A percentile compares a stretch with the other conserved stretches of the same genome.
These are phyloP conservation scores for Penicillium brasilianum DNA, from an alignment of 2,329 filamentous ascomycete genomes.

Conservation along the genomic window DNA sequence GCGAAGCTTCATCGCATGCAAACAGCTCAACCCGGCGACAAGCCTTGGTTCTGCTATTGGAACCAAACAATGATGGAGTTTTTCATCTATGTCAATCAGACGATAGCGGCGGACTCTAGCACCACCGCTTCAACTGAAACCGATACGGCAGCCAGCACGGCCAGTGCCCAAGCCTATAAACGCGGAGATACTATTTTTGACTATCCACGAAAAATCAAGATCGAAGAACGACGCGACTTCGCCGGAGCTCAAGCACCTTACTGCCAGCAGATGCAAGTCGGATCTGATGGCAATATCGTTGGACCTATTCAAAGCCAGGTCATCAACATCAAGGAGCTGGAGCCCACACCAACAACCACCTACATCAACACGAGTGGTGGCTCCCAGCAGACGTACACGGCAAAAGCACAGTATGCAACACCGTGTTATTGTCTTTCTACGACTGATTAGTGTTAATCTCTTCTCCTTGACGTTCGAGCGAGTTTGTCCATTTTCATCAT, in stretches of 20 bases:
- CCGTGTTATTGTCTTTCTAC: conserved; percentile 44
- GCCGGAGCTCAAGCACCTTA: conserved; percentile 56
- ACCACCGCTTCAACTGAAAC: conserved; percentile 26
- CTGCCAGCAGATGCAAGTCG: conserved; percentile 68
- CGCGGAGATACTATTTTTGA: conserved; percentile 29
- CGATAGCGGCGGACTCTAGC: conserved; percentile 41
- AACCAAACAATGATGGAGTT: conserved; percentile 70
- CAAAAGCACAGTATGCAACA: conserved; percentile 41
- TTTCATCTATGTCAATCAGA: conserved; percentile 67
- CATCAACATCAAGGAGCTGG: conserved; percentile 42
- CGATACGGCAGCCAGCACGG: conserved; percentile 29
- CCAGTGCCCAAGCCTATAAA: conserved; percentile 20
- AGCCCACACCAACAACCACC: conserved; percentile 45
- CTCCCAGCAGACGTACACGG: conserved; percentile 42
- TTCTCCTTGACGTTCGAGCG: conserved; percentile 23
- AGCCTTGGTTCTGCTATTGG: conserved; percentile 73
- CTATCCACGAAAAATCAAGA: conserved; percentile 66
- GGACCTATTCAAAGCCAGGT: conserved; percentile 33
- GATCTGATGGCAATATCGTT: conserved; percentile 55
- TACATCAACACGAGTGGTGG: conserved; percentile 30
- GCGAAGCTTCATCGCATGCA: conserved; percentile 43
- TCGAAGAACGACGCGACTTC: conserved; percentile 65
- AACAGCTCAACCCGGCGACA: conserved; percentile 59
- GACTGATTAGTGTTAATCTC: conserved; percentile 36
- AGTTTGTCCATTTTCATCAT: conserved; percentile 26